Evolutionary conservation across 2,329 filamentous ascomycete species (phyloP).

Genomic region (Epichloe sibirici): DNA sequence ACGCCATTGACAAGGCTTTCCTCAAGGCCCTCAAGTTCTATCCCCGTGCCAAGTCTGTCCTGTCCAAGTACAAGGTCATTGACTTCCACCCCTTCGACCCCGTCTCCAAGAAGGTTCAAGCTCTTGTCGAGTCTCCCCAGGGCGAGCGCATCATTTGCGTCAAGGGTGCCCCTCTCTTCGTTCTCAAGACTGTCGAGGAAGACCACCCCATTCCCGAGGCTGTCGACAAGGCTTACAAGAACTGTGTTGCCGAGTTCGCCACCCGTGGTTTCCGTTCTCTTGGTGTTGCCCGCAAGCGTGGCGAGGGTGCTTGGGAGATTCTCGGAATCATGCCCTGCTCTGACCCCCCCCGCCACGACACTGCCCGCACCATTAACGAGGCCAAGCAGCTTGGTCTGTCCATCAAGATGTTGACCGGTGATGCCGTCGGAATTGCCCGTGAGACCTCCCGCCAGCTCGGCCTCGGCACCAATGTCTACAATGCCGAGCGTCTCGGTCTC

Average conservation of each 20-base stretch:
- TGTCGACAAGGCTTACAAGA: conserved; percentile 76
- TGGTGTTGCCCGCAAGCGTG: conserved; percentile 83
- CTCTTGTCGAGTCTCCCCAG: conserved; percentile 69
- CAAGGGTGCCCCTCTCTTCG: conserved; percentile 82
- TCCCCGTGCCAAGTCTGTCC: conserved; percentile 66
- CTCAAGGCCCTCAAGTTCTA: conserved; percentile 75
- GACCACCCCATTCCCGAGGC: conserved; percentile 68
- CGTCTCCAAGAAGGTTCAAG: conserved; percentile 85
- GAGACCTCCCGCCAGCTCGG: conserved; percentile 86
- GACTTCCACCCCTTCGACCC: conserved; percentile 85
- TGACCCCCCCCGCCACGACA: conserved; percentile 83
- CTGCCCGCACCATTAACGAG: conserved; percentile 79
- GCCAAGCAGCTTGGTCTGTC: conserved; percentile 78
- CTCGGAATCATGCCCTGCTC: conserved; percentile 92
- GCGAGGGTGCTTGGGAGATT: conserved; percentile 73
- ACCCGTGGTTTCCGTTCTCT: conserved; percentile 89
- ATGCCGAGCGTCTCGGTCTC: conserved; percentile 82
- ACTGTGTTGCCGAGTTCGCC: conserved; percentile 84
- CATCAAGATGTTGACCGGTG: conserved; percentile 94
- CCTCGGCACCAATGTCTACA: conserved; percentile 87
- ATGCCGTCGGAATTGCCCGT: conserved; percentile 84
- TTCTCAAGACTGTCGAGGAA: conserved; percentile 77
- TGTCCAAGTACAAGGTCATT: conserved; percentile 74
- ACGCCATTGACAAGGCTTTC: conserved; percentile 92
- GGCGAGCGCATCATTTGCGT: conserved; percentile 80